A percentile compares a stretch with the other conserved stretches of the same genome.
Conservation (phyloP, 2,329 filamentous ascomycete genomes). For the Aureobasidium lini region DNA sequence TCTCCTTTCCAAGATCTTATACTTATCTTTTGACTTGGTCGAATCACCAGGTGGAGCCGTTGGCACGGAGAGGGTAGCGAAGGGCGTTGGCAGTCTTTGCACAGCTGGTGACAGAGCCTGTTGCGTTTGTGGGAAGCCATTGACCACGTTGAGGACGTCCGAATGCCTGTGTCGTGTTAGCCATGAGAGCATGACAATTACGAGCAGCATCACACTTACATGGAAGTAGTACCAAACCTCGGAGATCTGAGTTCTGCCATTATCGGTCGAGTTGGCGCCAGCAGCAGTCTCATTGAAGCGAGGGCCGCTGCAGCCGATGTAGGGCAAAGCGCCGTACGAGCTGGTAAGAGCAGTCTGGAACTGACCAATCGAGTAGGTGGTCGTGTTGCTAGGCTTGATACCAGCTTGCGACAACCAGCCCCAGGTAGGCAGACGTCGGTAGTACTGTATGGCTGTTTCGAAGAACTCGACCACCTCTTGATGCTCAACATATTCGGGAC, state of each 20-base stretch:
- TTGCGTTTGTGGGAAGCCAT: constrained; percentile 41
- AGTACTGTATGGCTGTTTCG: constrained; percentile 52
- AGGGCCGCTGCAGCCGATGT: constrained; percentile 55
- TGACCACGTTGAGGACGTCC: constrained; percentile 49
- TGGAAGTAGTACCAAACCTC: constrained; percentile 64
- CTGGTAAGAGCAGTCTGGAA: constrained; percentile 45
- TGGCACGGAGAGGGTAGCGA: constrained; percentile 47
- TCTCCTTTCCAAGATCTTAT: not conserved
- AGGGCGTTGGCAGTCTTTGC: constrained; percentile 47
- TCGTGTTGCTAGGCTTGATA: constrained; percentile 53
- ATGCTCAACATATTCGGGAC: constrained; percentile 48
- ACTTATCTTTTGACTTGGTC: too few relatives aligned
- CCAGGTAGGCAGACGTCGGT: constrained; percentile 52
- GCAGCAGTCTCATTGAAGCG: constrained; percentile 53
- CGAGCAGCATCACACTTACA: constrained; percentile 27
- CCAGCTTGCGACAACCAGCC: constrained; percentile 48
- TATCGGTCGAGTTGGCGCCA: constrained; percentile 46
- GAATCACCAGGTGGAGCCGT: constrained; percentile 29
- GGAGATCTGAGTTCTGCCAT: constrained; percentile 48
- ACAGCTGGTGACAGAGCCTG: constrained; percentile 46
- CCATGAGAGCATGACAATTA: not conserved
- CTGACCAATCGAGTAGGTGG: constrained; percentile 46
- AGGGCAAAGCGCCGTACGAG: constrained; percentile 49
- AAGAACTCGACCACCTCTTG: constrained; percentile 58
- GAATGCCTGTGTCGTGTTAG: constrained; percentile 25